A percentile compares a stretch with the other conserved stretches of the same genome.
These are phyloP conservation scores for Microdochium trichocladiopsis DNA, from an alignment of 2,329 filamentous ascomycete genomes.

Conservation along the genomic window DNA sequence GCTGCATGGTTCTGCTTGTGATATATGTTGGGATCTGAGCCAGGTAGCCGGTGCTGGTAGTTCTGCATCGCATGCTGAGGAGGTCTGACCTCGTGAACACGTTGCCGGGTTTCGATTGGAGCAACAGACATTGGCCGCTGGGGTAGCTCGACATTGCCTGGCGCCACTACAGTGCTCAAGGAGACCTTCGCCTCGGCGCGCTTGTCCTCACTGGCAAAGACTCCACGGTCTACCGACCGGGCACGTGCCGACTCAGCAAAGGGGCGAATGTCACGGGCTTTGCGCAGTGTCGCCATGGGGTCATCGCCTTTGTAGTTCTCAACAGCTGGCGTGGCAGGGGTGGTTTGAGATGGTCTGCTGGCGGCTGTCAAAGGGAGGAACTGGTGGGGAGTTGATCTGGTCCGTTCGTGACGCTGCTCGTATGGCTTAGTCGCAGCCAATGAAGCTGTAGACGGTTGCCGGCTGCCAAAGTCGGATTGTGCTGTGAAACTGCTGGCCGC, in stretches of 20 bases:
- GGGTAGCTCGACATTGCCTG: conserved; percentile 50
- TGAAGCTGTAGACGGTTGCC: conserved; percentile 19
- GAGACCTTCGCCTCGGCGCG: conserved; percentile 58
- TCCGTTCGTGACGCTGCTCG: conserved; percentile 33
- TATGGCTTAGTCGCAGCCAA: conserved; percentile 18
- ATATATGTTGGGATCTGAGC: conserved; percentile 37
- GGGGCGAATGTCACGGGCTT: conserved; percentile 29
- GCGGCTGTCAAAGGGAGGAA: conserved; percentile 33
- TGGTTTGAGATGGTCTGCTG: conserved; percentile 23
- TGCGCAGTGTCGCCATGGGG: conserved; percentile 35
- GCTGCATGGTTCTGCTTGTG: conserved; percentile 21
- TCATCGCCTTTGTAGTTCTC: conserved; percentile 24
- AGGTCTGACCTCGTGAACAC: conserved; percentile 28
- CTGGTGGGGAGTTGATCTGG: conserved; percentile 35
- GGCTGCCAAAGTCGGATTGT: conserved; percentile 22
- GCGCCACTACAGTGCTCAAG: conserved; percentile 53
- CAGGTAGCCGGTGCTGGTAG: conserved; percentile 35
- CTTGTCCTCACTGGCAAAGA: conserved; percentile 54
- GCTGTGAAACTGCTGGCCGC: conserved; percentile 26
- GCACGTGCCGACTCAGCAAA: conserved; percentile 44
- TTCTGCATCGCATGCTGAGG: conserved; percentile 27
- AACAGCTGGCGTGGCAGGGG: conserved; percentile 28
- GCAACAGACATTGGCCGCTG: conserved; percentile 38
- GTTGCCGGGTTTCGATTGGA: conserved; percentile 31
- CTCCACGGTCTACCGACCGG: conserved; percentile 55